Base-by-base conservation (phyloP, 2,329 filamentous ascomycete species). In the Sordariomycetes sp. region DNA sequence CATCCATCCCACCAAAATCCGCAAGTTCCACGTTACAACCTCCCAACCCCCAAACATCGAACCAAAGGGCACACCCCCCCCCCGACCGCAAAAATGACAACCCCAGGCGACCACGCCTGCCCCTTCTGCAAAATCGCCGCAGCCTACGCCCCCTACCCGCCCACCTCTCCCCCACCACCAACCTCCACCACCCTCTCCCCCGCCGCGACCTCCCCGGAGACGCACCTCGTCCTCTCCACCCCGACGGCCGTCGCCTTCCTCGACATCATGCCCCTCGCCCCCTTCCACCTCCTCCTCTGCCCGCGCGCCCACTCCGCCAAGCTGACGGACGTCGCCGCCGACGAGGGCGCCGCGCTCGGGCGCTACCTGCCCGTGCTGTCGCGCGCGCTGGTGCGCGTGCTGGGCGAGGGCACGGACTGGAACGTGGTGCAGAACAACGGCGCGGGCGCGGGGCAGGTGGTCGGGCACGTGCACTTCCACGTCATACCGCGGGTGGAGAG, bases 361-460 rank as follows among this genome's bases (percentile, higher is more conserved):
- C 69, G 71, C 60, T 82, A 79, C 75, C 79, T 96, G 32, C 85
- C 89, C 37, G 71, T 93, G 3, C 75, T 97, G 2, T 89, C 88
- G 20, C 76, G 82, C 22, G 88, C 89, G 0, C 78, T 96, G 43
- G 80, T 84, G 35, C 78, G 77, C 56, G 83, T 85, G 0, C 89
- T 86, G 2, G 87, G 86, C 11, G 82, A 90, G 1, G 78, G 78
- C 55, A 50, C 46, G 46, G 92, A 97, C 73, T 97, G 93, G 88
- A 99, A 99, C 71, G 85, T 97, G 34, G 90, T 97, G 58, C 93
- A 97, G 75, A 97, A 97, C 70, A 97, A 97, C 65, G 90, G 93
- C 18, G 86, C 86, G 3, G 83, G 90, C 35, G 93, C 93, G 2
- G 91, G 91, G 2, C 93, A 97, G 74, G 90, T 96, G 18, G 91